A percentile compares a stretch with the other conserved stretches of the same genome.
These are phyloP conservation scores for Colletotrichum limetticola DNA, from an alignment of 2,329 filamentous ascomycete genomes.

Conservation along the genomic window DNA sequence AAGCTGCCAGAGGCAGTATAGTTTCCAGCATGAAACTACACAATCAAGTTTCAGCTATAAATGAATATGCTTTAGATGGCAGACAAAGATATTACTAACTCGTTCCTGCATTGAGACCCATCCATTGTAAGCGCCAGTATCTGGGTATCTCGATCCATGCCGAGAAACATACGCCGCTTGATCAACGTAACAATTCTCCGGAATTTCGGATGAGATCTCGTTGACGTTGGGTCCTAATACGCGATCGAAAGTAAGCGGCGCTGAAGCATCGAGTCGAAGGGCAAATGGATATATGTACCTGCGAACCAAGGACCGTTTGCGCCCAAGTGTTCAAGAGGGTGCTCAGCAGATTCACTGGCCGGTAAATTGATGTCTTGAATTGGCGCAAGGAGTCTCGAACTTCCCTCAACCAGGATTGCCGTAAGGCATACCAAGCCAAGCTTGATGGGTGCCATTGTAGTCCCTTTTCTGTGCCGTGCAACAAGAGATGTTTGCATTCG, in stretches of 20 bases:
- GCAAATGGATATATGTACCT: constrained; percentile 46
- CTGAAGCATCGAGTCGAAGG: background rate
- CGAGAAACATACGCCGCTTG: constrained; percentile 69
- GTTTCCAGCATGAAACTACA: constrained; percentile 61
- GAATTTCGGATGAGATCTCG: constrained; percentile 63
- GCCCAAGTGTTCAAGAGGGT: constrained; percentile 60
- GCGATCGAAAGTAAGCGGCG: background rate
- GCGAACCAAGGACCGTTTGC: constrained; percentile 65
- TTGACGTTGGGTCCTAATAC: constrained; percentile 64
- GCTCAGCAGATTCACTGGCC: constrained; percentile 43
- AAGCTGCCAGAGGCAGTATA: constrained; percentile 65
- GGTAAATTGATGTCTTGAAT: constrained; percentile 41
- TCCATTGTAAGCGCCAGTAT: constrained; percentile 66
- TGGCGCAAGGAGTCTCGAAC: constrained; percentile 36
- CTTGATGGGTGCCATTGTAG: constrained; percentile 11
- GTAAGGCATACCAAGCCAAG: constrained; percentile 17
- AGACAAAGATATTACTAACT: constrained; percentile 44
- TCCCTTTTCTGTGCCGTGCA: background rate
- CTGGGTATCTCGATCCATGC: constrained; percentile 73
- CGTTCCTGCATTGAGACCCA: constrained; percentile 62
- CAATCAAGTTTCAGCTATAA: background rate
- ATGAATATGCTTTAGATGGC: background rate
- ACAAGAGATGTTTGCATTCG: background rate
- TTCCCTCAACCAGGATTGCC: constrained; percentile 1
- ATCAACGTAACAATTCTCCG: constrained; percentile 67